Percentiles rank a stretch among this genome's conserved stretches.
These are phyloP conservation scores for Davidsoniella virescens DNA, from an alignment of 2,329 filamentous ascomycete genomes.

Conservation along the genomic window DNA sequence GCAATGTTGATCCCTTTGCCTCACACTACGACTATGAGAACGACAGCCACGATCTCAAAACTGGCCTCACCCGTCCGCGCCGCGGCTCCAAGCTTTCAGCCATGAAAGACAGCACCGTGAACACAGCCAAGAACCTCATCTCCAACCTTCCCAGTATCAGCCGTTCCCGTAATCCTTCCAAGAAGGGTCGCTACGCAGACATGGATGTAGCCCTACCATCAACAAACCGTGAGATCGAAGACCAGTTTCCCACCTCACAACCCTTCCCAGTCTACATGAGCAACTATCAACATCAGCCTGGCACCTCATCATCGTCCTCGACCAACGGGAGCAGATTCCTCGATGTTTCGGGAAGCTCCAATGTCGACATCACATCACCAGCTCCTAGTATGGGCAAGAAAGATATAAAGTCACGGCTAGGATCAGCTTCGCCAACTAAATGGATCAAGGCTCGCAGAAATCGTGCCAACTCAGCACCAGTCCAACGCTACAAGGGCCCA, in stretches of 20 bases:
- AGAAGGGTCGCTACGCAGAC: constrained; percentile 7
- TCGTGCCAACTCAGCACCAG: constrained; percentile 9
- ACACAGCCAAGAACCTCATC: constrained; percentile 9
- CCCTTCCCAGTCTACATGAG: too few species aligned
- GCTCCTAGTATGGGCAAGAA: not conserved
- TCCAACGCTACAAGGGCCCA: not conserved
- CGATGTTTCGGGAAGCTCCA: not conserved
- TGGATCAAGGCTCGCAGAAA: constrained; percentile 4
- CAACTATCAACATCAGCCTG: not conserved
- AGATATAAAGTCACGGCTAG: not conserved
- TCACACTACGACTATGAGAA: constrained; percentile 3
- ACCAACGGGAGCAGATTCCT: not conserved
- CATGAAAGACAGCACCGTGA: constrained; percentile 24
- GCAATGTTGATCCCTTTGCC: constrained; percentile 2
- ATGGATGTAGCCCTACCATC: constrained; percentile 5
- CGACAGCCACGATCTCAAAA: constrained; percentile 36
- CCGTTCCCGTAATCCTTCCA: constrained; percentile 3
- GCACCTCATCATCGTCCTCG: not conserved
- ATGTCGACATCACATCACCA: too few species aligned
- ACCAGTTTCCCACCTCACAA: constrained; percentile 4
- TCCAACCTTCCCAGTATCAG: constrained; percentile 10
- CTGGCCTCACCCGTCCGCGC: constrained; percentile 63
- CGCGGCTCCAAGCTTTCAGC: constrained; percentile 65
- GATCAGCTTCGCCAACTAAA: constrained; percentile 5
- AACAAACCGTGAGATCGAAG: constrained; percentile 2